Evolutionary conservation across 106 monocot genomes (phyloP), one percentile per base, ranked within the genome.

Genomic region (Allium cepa): DNA sequence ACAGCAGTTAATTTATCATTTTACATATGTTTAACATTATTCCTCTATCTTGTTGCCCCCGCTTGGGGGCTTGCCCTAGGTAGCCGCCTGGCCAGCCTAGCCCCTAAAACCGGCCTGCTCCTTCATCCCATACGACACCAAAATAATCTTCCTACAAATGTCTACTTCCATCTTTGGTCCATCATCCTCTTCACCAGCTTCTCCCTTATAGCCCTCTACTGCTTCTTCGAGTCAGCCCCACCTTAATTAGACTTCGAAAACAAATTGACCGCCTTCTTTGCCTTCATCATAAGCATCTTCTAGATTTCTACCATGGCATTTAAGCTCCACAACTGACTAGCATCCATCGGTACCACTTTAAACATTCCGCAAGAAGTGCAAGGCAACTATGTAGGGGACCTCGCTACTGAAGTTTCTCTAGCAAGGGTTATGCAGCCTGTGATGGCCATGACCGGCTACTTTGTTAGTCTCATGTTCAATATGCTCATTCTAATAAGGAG

Each of bases 261-360:
- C 10, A 49, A 76, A 9, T 47, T 63, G 28, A 64, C 59, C 14
- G 75, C 73, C 47, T 14, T 87, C 28, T 47, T 90, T 66, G 84
- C 90, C 55, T 93, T 99, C 46, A 68, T 87, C 55, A 99, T 99
- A 86, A 90, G 90, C 57, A 88, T 90, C 26, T 79, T 99, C 56
- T 99, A 89, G 97, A 90, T 99, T 64, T 99, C 97, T 16, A 93
- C 97, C 26, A 79, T 87, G 79, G 97, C 97, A 27, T 89, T 90
- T 13, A 92, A 99, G 47, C 81, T 99, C 17, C 55, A 93, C 57
- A 87, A 83, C 69, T 90, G 84, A 48, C 79, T 90, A 15, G 62
- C 73, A 53, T 72, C 81, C 26, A 72, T 87, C 26, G 92, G 97
- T 48, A 76, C 53, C 10, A 82, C 84, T 17, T 64, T 90, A 79